Base-by-base conservation (phyloP, 257 asterid species). In the Craterostigma plantagineum region DNA sequence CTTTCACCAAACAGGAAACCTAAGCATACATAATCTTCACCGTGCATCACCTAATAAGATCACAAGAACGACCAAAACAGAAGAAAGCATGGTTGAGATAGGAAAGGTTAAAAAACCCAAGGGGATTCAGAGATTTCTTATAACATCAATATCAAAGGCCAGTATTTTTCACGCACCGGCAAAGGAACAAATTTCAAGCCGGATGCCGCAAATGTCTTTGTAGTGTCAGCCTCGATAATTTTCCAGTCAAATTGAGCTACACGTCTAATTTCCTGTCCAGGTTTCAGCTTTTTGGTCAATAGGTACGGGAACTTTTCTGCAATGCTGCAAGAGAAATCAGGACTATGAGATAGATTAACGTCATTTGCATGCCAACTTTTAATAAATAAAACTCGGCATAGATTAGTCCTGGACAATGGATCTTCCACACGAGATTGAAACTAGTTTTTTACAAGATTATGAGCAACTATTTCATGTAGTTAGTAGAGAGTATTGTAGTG, bases 201-300 rank as follows among this genome's bases (percentile, higher is more conserved):
- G 11, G 95, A 90, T 56, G 93, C 86, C 64, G 69, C 64, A 56
- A 90, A 90, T 34, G 86, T 61, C 69, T 79, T 79, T 57, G 65
- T 47, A 51, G 56, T 51, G 51, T 90, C 93, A 53, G 56, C 65
- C 56, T 82, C 98, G 57, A 90, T 65, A 45, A 68, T 67, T 59
- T 53, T 76, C 93, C 92, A 90, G 57, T 90, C 98, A 62, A 82
- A 75, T 35, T 87, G 98, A 46, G 98, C 77, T 27, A 87, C 98
- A 33, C 95, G 86, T 53, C 98, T 77, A 45, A 87, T 43, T 71
- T 82, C 98, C 67, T 79, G 98, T 23, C 92, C 98, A 39, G 74
- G 73, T 66, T 76, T 82, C 18, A 68, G 72, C 52, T 70, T 82
- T 67, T 75, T 82, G 71, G 59, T 70, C 59, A 69, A 81, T 74